A percentile compares a stretch with the other conserved stretches of the same genome.
Conservation (phyloP, 345 rosid species). For the Microcos paniculata region DNA sequence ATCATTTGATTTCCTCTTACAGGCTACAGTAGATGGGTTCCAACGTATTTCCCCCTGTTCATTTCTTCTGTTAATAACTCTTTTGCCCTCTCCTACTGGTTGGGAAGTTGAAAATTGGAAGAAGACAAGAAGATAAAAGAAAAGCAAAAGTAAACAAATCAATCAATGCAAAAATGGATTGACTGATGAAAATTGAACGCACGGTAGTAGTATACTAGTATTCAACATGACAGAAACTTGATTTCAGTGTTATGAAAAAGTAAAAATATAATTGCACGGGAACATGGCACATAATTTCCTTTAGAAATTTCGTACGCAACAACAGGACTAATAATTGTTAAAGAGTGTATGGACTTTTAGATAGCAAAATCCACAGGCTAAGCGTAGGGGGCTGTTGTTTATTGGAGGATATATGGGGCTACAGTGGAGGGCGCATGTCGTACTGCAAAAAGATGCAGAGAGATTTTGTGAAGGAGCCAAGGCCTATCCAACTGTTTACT, state of each 20-base stretch:
- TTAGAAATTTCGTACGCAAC: background rate
- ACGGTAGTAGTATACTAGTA: no score
- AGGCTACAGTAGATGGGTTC: no score
- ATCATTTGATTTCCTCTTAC: background rate
- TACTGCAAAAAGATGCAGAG: background rate
- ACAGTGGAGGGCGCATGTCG: background rate
- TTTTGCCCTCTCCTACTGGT: background rate
- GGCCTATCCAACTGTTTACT: background rate
- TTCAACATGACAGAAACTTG: background rate
- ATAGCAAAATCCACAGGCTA: background rate
- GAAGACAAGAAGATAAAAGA: background rate
- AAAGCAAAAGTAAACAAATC: background rate
- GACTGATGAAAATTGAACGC: background rate
- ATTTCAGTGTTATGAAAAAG: background rate
- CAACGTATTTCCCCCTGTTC: no score
- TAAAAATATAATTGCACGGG: background rate
- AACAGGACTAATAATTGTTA: slow-evolving; percentile 2
- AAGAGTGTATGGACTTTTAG: background rate
- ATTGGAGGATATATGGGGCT: slow-evolving; percentile 2
- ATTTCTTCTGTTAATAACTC: no score
- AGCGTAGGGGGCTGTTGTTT: slow-evolving; percentile 1
- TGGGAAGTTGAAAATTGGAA: background rate
- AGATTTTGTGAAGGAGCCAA: background rate
- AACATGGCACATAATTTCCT: background rate
- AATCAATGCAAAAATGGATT: background rate